Evolutionary conservation across 2,329 filamentous ascomycete species (phyloP), one percentile per base, ranked within the genome.

Genomic region (Parafenestella ontariensis): DNA sequence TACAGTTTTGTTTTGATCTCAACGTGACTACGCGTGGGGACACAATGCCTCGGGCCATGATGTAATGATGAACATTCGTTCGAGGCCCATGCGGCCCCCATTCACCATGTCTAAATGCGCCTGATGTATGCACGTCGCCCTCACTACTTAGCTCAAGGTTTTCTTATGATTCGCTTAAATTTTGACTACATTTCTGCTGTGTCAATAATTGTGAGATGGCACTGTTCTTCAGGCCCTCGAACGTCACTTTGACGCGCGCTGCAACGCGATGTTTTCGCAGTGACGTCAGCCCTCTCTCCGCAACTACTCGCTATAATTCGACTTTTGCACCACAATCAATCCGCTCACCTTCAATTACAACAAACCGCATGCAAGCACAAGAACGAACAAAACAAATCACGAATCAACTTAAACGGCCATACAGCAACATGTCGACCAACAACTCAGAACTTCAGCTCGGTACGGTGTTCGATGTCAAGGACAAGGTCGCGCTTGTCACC

Each of bases 401-500:
- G 20, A 61, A 52, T 23, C 61, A 63, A 52, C 4, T 57, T 2
- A 46, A 52, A 54, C 49, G 54, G 58, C 36, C 50, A 24, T 66
- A 64, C 41, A 51, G 56, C 54, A 68, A 63, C 18, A 74, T 74
- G 73, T 68, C 70, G 26, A 70, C 74, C 57, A 76, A 74, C 52
- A 61, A 65, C 36, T 17, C 53, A 21, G 69, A 75, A 37, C 61
- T 76, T 37, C 60, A 70, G 58, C 62, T 75, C 18, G 59, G 59
- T 36, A 54, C 70, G 39, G 67, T 75, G 26, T 76, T 76, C 60
- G 67, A 73, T 64, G 71, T 76, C 54, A 76, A 76, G 55, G 68
- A 67, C 63, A 74, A 74, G 54, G 70, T 75, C 6, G 78, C 77
- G 9, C 63, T 81, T 17, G 71, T 79, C 2, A 78, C 77, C 2